Conservation (phyloP, 768 basidiomycete genomes). For the Gautieria morchelliformis region DNA sequence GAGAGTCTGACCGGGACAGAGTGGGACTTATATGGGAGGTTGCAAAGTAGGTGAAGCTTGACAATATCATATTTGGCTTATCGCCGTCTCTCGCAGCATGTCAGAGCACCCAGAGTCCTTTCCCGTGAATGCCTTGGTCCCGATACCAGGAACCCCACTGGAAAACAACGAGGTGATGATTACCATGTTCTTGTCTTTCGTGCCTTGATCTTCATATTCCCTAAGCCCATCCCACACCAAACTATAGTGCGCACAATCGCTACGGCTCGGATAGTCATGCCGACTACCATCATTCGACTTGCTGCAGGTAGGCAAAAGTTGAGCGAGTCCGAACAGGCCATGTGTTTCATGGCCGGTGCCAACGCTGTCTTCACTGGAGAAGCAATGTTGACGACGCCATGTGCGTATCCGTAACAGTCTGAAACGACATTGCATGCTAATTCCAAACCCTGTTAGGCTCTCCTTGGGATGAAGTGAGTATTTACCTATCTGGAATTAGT, state of each 20-base stretch:
- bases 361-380: conserved; percentile 99
- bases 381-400: conserved; percentile 94
- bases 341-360: conserved; percentile 98
- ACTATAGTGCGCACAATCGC: conserved; percentile 89
- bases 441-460: conserved; percentile 41
- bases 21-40: conserved; percentile 93
- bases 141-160: conserved; percentile 89
- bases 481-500: not conserved
- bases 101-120: conserved; percentile 98
- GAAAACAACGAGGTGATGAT: conserved; percentile 73
- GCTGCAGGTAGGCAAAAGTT: conserved; percentile 90
- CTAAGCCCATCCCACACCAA: conserved; percentile 70
- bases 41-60: conserved; percentile 53
- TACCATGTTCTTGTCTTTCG: not conserved
- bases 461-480: conserved; percentile 81
- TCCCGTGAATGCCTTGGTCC: conserved; percentile 95
- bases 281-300: conserved; percentile 86
- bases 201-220: not conserved
- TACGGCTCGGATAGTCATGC: conserved; percentile 87
- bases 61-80: conserved; percentile 6
- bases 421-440: not conserved
- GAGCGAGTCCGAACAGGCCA: conserved; percentile 85
- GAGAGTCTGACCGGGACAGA: conserved; percentile 82
- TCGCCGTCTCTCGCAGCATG: conserved; percentile 42
- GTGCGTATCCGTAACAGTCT: conserved; percentile 35